Conservation (phyloP, 2,329 filamentous ascomycete genomes). For the Penicillium sp. region DNA sequence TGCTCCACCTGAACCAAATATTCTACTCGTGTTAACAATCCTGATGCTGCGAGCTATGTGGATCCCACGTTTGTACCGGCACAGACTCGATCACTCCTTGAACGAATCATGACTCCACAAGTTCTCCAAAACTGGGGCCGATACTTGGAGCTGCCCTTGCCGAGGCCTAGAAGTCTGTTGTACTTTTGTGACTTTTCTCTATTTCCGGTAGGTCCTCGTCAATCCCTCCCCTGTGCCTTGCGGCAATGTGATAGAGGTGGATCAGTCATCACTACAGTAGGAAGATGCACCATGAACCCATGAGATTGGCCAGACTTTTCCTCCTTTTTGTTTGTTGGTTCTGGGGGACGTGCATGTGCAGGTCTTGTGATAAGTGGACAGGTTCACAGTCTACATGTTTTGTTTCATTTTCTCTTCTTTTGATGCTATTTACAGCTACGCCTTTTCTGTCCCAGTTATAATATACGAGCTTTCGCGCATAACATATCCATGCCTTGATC, state of each 20-base stretch:
- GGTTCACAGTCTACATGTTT: neutral
- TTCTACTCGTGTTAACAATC: neutral
- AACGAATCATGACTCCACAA: neutral
- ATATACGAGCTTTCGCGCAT: neutral
- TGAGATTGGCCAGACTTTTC: neutral
- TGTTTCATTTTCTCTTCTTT: neutral
- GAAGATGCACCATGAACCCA: neutral
- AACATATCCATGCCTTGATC: neutral
- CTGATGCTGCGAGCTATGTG: neutral
- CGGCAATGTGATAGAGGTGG: neutral
- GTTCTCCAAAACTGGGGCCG: neutral
- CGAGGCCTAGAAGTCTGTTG: neutral
- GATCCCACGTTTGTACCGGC: neutral
- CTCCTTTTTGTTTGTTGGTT: neutral
- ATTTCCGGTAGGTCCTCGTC: conserved; percentile 1
- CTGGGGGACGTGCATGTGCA: neutral
- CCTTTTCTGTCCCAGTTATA: conserved; percentile 6
- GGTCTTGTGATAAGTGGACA: neutral
- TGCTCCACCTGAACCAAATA: neutral
- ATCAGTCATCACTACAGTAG: too few species aligned
- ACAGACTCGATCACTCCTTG: neutral
- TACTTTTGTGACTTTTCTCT: neutral
- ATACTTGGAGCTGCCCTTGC: neutral
- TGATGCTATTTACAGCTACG: neutral
- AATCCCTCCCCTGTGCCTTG: neutral